These are phyloP conservation scores for Ziziphus jujuba DNA, from an alignment of 306 rosid species.

Conservation along the genomic window DNA sequence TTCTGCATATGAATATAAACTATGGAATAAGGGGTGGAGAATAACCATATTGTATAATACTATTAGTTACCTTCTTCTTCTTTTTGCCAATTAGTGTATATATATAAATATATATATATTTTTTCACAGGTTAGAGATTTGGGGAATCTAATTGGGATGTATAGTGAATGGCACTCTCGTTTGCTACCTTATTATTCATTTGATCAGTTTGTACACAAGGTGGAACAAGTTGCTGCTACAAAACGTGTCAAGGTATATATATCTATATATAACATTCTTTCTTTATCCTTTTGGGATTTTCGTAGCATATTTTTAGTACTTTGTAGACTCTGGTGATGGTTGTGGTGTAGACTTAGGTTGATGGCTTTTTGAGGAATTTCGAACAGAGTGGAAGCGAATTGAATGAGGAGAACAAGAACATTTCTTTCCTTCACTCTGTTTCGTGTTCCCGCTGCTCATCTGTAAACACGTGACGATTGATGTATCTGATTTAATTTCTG, in stretches of 20 bases:
- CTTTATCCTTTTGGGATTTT: background rate
- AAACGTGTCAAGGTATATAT: conserved; percentile 69
- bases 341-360: background rate
- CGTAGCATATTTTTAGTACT: background rate
- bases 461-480: background rate
- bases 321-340: background rate
- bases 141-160: conserved; percentile 69
- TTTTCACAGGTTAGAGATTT: conserved; percentile 65
- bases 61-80: background rate
- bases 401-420: too few relatives aligned
- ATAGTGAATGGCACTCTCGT: conserved; percentile 86
- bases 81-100: background rate
- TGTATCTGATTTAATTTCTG: background rate
- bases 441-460: background rate
- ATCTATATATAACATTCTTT: background rate
- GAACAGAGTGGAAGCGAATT: too few relatives aligned
- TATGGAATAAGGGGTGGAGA: background rate
- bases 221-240: conserved; percentile 79
- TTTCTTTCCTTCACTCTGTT: background rate
- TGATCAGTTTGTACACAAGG: conserved; percentile 73
- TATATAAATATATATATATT: too few relatives aligned
- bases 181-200: conserved; percentile 80
- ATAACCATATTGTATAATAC: background rate
- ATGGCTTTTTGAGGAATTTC: too few relatives aligned
- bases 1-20: too few relatives aligned